Percentiles rank a stretch among this genome's conserved stretches.
Conservation (phyloP, 306 rosid species). For the Quercus parvula region DNA sequence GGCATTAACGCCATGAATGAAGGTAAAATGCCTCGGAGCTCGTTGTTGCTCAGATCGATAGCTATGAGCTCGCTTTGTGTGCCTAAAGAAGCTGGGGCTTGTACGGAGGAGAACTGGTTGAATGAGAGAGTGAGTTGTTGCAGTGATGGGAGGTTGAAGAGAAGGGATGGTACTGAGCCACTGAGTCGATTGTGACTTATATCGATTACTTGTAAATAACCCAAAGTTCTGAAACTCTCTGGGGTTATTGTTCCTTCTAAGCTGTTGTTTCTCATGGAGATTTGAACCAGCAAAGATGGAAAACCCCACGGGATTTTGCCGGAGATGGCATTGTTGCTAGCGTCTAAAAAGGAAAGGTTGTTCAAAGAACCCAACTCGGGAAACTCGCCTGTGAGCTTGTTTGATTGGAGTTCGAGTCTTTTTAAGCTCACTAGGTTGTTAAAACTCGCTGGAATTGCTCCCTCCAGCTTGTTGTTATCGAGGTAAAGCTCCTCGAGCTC, state of each 20-base stretch:
- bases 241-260: conserved; percentile 34
- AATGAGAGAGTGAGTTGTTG: conserved; percentile 68
- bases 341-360: conserved; percentile 50
- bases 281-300: conserved; percentile 54
- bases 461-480: conserved; percentile 57
- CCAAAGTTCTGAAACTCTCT: conserved; percentile 23
- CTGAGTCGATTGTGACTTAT: conserved; percentile 53
- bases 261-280: conserved; percentile 65
- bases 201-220: conserved; percentile 56
- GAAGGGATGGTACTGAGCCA: conserved; percentile 43
- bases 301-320: conserved; percentile 41
- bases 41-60: conserved; percentile 69
- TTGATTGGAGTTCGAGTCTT: conserved; percentile 61
- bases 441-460: conserved; percentile 44
- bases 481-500: conserved; percentile 65
- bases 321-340: conserved; percentile 45
- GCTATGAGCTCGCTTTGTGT: conserved; percentile 49
- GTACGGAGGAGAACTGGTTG: conserved; percentile 52
- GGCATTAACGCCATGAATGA: conserved; percentile 59
- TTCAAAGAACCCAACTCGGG: conserved; percentile 41
- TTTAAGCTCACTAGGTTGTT: conserved; percentile 32
- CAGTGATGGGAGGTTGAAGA: conserved; percentile 61
- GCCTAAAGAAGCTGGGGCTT: conserved; percentile 20
- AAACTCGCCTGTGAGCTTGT: conserved; percentile 48
- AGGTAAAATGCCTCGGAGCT: conserved; percentile 52